Base-by-base conservation (phyloP, 2,329 filamentous ascomycete genomes). In the Scopulariopsis brevicaulis region DNA sequence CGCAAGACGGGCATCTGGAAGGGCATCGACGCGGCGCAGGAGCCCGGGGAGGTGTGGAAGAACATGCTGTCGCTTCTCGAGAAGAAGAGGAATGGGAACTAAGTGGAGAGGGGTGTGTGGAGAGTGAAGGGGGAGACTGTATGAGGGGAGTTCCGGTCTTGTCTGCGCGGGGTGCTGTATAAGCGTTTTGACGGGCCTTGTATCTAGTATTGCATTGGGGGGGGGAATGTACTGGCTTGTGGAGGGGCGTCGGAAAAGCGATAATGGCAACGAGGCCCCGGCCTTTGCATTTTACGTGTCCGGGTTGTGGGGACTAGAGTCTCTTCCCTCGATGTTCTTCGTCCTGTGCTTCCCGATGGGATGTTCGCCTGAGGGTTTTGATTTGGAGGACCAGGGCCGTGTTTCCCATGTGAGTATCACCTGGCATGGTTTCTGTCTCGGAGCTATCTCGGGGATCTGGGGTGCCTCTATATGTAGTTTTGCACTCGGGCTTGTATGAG, bases 1-100 rank as follows among this genome's bases (percentile, higher is more conserved):
- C 89, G 95, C 77, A 90, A 91, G 76, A 96, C 89, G 55, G 92
- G 92, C 65, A 96, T 99, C 79, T 99, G 94, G 94, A 87, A 87
- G 74, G 87, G 88, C 62, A 84, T 99, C 67, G 94, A 99, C 72
- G 94, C 94, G 63, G 95, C 89, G 78, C 91, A 99, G 79, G 87
- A 96, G 76, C 94, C 94, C 22, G 89, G 90, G 54, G 86, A 92
- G 73, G 94, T 99, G 62, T 99, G 94, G 94, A 92, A 90, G 80
- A 90, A 86, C 72, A 78, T 99, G 72, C 79, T 97, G 62, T 83
- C 85, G 67, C 86, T 96, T 66, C 93, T 99, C 69, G 83, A 87
- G 59, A 79, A 83, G 66, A 75, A 74, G 66, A 78, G 75, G 68
- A 64, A 11, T 66, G 63, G 60, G 64, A 35, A 51, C 55, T 46